Evolutionary conservation across 345 rosid genomes (phyloP), one percentile per base, ranked within the genome.

Genomic region (Populus tremula): DNA sequence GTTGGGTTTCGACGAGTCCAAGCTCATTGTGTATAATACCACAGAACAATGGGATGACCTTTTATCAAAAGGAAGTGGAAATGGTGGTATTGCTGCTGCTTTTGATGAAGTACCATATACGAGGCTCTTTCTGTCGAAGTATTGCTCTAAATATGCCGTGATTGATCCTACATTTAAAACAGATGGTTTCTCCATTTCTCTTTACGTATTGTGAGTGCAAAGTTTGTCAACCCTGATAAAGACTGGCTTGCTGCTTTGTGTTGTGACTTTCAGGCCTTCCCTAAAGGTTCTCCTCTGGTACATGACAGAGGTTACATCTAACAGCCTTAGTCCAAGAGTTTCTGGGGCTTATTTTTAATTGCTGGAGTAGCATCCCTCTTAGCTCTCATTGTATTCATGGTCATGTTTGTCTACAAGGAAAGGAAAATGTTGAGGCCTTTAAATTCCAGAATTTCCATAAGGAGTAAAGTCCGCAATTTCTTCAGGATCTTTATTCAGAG

Each of bases 31-130:
- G 18, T 87, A 78, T 27, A 27, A 59, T 12, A 71, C 39, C 16
- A 5, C 71, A 2, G 69, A 78, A 1, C 78, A 89, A 8, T 85
- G 81, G 21, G 68, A 82, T 2, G 67, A 36, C 21, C 82, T 86
- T 18, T 69, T 76, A 23, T 33, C 77, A 1, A 69, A 68, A 33
- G 87, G 86, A 53, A 82, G 77, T 38, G 27, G 8, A n/a, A 76
- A 70, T 49, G 87, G 27, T 20, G 86, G 85, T 1, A 83, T 81
- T 56, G 61, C 71, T 11, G 89, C 88, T 16, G 83, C 85, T n/a
- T 78, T 87, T 45, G 88, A 87, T 2, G 88, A 83, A 53, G 66
- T 78, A 0, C 79, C 85, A 8, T 85, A 66, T 18, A 71, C 72
- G 36, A 83, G 70, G 50, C 49, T 87, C 8, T 77, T 87, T 27